phyloP scores from a whole-genome alignment of 1,284 basidiomycete genomes.

The Ceratobasidium sp. region DNA sequence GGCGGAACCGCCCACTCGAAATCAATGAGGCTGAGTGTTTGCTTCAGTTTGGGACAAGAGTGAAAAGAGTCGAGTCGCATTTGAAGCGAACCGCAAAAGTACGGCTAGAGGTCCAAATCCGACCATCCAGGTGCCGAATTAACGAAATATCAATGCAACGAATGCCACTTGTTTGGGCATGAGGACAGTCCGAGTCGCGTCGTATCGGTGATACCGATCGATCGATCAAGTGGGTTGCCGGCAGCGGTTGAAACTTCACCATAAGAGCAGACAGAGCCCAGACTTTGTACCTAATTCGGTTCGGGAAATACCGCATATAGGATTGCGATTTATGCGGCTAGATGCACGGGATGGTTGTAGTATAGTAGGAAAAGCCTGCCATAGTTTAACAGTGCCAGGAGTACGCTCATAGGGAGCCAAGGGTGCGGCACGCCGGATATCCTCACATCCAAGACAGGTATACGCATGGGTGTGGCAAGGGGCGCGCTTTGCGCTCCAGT shows the following conservation, averaged over 20 bases:
- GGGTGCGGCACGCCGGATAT: too few relatives aligned
- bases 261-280: not conserved
- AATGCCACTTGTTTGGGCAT: not conserved
- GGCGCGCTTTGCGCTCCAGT: too few relatives aligned
- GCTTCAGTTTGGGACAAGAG: not conserved
- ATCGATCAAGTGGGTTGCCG: not conserved
- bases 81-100: not conserved
- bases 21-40: not conserved
- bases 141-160: not conserved
- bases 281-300: too few relatives aligned
- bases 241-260: not conserved
- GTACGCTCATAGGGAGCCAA: too few relatives aligned
- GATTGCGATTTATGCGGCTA: too few relatives aligned
- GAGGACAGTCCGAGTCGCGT: not conserved
- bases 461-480: too few relatives aligned
- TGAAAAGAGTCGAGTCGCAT: not conserved
- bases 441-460: too few relatives aligned
- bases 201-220: not conserved
- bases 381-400: too few relatives aligned
- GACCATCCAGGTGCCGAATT: not conserved
- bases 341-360: too few relatives aligned
- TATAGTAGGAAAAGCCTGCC: too few relatives aligned
- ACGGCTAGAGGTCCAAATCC: not conserved
- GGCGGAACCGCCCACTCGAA: not conserved
- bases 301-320: too few relatives aligned